Evolutionary conservation across 306 rosid species (phyloP), one percentile per base, ranked within the genome.

Genomic region (Dryas alaskensis): DNA sequence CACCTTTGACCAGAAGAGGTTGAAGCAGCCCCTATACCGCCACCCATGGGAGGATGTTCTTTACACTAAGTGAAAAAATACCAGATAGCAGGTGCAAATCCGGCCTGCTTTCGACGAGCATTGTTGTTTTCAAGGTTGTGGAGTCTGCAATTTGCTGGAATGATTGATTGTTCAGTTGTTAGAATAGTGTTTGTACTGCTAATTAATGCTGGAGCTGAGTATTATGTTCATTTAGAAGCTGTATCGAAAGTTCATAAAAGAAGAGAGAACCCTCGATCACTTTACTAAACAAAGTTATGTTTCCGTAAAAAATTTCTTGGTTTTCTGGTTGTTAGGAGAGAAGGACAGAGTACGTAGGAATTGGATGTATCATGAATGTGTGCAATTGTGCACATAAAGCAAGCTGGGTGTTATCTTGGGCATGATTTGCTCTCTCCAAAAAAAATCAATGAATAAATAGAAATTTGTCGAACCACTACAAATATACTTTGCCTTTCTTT

Each of bases 41-140:
- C 98, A 95, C 83, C 99, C 98, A 73, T 92, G 97, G 99, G 99
- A 95, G 84, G 98, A 92, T 75, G 97, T 90, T 83, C 99, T 95
- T 67, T 95, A 95, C 89, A 87, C 99, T 75, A 95, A 92, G 87
- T 95, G 92, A 95, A 39, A 72, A 69, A 72, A 14, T 75, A 60
- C 59, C 9, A 17, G 10, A 48, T 73, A 60, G 79, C 70, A 13
- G 43, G 62, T 53, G 76, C 79, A 49, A 61, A 69, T 9, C 76
- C 49, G 52, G 43, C 22, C 46, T 37, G 73, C 76, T 71, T 69
- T 75, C 40, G 65, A 74, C 50, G 22, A 62, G 74, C 80, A 75
- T 66, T 52, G 60, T 31, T 49, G 51, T 66, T 63, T 68, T 27
- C 61, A 45, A 70, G 76, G 65, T 54, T 67, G 79, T 66, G 63